Percentiles rank a stretch among this genome's conserved stretches.
These are phyloP conservation scores for Diplodia seriata DNA, from an alignment of 2,329 filamentous ascomycete species.

Conservation along the genomic window DNA sequence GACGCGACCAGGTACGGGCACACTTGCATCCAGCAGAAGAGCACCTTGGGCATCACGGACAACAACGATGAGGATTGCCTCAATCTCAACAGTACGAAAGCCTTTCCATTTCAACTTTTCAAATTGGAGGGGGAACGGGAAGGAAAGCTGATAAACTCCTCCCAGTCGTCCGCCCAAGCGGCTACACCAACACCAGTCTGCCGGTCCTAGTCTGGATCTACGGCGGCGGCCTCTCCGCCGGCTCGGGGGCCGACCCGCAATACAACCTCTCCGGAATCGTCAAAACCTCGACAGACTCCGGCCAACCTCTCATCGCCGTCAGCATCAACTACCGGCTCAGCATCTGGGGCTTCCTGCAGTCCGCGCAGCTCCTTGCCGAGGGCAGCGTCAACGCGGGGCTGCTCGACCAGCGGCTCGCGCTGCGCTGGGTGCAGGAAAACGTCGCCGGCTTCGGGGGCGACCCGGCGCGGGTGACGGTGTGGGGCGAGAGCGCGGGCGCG, in stretches of 20 bases:
- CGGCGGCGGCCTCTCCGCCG: slow-evolving; percentile 32
- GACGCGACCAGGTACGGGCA: slow-evolving; percentile 52
- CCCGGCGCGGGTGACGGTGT: slow-evolving; percentile 47
- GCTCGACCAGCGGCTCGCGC: slow-evolving; percentile 48
- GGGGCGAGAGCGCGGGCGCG: slow-evolving; percentile 49
- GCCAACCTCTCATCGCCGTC: slow-evolving; percentile 65
- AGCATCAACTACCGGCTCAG: slow-evolving; percentile 65
- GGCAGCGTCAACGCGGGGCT: slow-evolving; percentile 56
- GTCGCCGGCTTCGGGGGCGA: slow-evolving; percentile 54
- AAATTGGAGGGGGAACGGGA: too few species aligned
- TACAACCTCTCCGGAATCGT: slow-evolving; percentile 44
- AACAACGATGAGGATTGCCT: slow-evolving; percentile 56
- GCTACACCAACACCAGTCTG: slow-evolving; percentile 34
- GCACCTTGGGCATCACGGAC: slow-evolving; percentile 16
- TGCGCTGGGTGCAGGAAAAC: slow-evolving; percentile 54
- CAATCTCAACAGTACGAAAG: slow-evolving; percentile 43
- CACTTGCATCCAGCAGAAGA: slow-evolving; percentile 51
- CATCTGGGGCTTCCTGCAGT: slow-evolving; percentile 68
- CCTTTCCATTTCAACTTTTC: too few species aligned
- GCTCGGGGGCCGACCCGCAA: slow-evolving; percentile 36
- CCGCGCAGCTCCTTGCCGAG: slow-evolving; percentile 56
- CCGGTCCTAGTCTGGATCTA: slow-evolving; percentile 40
- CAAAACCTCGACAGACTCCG: neutral
- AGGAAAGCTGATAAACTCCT: slow-evolving; percentile 51
- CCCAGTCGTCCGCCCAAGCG: slow-evolving; percentile 56